phyloP scores from a whole-genome alignment of 1,139 yeast genomes.

The Pneumocystis sp. region DNA sequence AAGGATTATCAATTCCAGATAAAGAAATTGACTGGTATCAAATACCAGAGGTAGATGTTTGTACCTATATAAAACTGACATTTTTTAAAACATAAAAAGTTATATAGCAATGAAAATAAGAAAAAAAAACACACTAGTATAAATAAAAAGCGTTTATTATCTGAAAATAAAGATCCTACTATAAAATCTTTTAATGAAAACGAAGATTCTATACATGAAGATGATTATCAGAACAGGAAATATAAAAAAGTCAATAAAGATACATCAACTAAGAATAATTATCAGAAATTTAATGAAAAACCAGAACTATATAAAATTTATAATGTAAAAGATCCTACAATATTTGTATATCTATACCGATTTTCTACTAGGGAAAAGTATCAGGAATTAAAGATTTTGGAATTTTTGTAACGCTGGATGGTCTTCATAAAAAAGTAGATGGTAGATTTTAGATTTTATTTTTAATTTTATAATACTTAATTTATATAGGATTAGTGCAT shows the following conservation, averaged over 20 bases:
- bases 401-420: constrained; percentile 48
- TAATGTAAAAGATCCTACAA: constrained; percentile 12
- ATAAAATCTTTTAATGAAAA: background rate
- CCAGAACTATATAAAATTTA: constrained; percentile 36
- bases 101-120: background rate
- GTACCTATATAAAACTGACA: constrained; percentile 2
- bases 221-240: constrained; percentile 2
- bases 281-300: constrained; percentile 19
- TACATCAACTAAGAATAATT: background rate
- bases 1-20: constrained; percentile 11
- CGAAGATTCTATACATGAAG: background rate
- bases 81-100: constrained; percentile 7
- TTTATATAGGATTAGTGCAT: constrained; percentile 49
- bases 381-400: constrained; percentile 54
- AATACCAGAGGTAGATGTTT: background rate
- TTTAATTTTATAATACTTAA: background rate
- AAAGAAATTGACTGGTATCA: constrained; percentile 6
- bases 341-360: background rate
- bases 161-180: constrained; percentile 1
- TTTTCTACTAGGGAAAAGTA: constrained; percentile 35
- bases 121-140: background rate
- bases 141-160: background rate
- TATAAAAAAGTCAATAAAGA: constrained; percentile 1
- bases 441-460: background rate
- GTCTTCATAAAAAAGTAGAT: constrained; percentile 27